Evolutionary conservation across 75 land plant genomes (phyloP), one percentile per base, ranked within the genome.

Genomic region (Gnetum montanum): DNA sequence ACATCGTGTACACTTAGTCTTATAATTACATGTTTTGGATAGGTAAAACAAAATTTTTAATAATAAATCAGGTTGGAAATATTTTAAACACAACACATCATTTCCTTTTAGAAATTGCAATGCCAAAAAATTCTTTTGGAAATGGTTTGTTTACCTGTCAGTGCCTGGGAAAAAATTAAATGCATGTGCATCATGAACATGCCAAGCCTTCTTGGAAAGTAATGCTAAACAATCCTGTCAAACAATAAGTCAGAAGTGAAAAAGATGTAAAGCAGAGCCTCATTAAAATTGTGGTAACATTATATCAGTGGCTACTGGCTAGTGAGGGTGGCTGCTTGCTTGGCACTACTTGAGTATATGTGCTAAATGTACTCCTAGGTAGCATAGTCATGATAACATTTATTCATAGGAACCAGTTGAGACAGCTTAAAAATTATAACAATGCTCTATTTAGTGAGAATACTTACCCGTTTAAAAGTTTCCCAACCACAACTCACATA

Each of bases 401-500:
- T n/a, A n/a, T n/a, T n/a, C n/a, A n/a, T n/a, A n/a, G n/a, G n/a
- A n/a, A n/a, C n/a, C n/a, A n/a, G n/a, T n/a, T n/a, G n/a, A n/a
- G n/a, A n/a, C n/a, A n/a, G n/a, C n/a, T n/a, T n/a, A n/a, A n/a
- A n/a, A n/a, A n/a, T n/a, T n/a, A n/a, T n/a, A n/a, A n/a, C n/a
- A n/a, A n/a, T n/a, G n/a, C n/a, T n/a, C n/a, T n/a, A n/a, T n/a
- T n/a, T n/a, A n/a, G n/a, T n/a, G n/a, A n/a, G n/a, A n/a, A n/a
- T 53, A 52, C n/a, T 23, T 73, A 94, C 99, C 96, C 81, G 78
- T 72, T 90, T 95, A 66, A 95, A 95, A 49, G 93, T 84, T 38
- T 84, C 72, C 99, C 99, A 95, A 31, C 99, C 99, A 72, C 99
- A 95, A 50, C 99, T 95, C 45, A 95, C 80, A 53, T 95, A 95